Conservation (phyloP, 1,284 basidiomycete species). For the Melampsora larici-populina region DNA sequence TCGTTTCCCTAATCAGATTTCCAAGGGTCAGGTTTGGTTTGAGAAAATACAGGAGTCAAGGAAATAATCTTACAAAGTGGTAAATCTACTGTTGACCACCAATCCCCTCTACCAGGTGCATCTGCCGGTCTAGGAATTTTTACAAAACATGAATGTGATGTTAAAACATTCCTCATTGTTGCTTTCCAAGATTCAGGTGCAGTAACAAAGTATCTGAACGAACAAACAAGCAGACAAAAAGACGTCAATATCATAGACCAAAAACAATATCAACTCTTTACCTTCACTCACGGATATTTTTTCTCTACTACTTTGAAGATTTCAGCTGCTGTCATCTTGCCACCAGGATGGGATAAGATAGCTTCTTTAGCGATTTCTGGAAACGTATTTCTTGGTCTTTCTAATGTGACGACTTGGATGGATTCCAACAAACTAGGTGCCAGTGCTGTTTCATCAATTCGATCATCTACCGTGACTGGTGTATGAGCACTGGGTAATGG, state of each 20-base stretch:
- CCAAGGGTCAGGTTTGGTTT: too few species aligned
- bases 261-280: background rate
- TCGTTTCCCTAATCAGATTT: constrained; percentile 28
- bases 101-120: constrained; percentile 38
- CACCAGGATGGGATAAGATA: constrained; percentile 25
- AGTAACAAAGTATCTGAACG: constrained; percentile 34
- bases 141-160: constrained; percentile 43
- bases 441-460: constrained; percentile 21
- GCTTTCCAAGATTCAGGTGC: constrained; percentile 43
- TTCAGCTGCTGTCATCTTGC: constrained; percentile 42
- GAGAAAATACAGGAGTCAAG: background rate
- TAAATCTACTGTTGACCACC: constrained; percentile 40
- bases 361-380: constrained; percentile 43
- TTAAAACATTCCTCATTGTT: constrained; percentile 40
- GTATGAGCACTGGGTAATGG: constrained; percentile 35
- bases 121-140: constrained; percentile 32
- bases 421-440: constrained; percentile 39
- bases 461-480: background rate
- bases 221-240: background rate
- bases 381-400: constrained; percentile 25
- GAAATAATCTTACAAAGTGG: constrained; percentile 25
- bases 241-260: background rate
- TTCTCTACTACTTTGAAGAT: constrained; percentile 43
- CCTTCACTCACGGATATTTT: constrained; percentile 39
- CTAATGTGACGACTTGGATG: constrained; percentile 21